Base-by-base conservation (phyloP, 1,139 yeast genomes). In the Protomyces pachydermus region DNA sequence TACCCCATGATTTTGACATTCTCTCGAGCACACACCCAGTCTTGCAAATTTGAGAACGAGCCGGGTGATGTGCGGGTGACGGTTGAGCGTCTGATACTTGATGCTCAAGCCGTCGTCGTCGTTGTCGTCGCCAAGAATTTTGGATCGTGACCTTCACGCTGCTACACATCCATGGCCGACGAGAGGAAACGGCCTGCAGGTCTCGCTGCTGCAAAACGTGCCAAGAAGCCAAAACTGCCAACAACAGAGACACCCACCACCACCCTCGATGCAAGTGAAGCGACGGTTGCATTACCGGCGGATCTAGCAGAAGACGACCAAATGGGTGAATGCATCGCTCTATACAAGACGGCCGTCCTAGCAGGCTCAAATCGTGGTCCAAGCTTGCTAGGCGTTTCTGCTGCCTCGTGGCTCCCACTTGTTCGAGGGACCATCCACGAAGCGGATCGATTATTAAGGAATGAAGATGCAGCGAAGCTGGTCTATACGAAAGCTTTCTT, bases 401-500 rank as follows among this genome's bases (percentile, higher is more conserved):
- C 53, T 18, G 52, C 35, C 16, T 50, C 66, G 10, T 65, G 65
- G 35, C 73, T 71, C 6, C 70, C 70, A 25, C 65, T 90, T 50
- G 77, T 91, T 61, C 88, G 91, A 71, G 98, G 97, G 35, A 81
- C 93, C 3, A 83, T 93, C 23, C 97, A 93, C 71, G 98, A 93
- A 74, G 88, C 97, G 75, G 97, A 91, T 72, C 77, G 96, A 56
- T 74, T 90, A 51, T 78, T 90, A 69, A 80, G 96, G 70, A 72
- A 76, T 64, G 70, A 74, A 32, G 28, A 48, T 5, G 5, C 46
- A 8, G 18, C 9, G 3, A 38, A 45, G 16, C 68, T 68, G 23
- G 67, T 71, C 56, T 73, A 88, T 23, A 83, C 86, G 16, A 84
- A 84, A 20, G 79, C 78, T 56, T 89, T 90, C 74, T 88, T 89